Base-by-base conservation (phyloP, 2,329 filamentous ascomycete genomes). In the Penicillium sumatraense region DNA sequence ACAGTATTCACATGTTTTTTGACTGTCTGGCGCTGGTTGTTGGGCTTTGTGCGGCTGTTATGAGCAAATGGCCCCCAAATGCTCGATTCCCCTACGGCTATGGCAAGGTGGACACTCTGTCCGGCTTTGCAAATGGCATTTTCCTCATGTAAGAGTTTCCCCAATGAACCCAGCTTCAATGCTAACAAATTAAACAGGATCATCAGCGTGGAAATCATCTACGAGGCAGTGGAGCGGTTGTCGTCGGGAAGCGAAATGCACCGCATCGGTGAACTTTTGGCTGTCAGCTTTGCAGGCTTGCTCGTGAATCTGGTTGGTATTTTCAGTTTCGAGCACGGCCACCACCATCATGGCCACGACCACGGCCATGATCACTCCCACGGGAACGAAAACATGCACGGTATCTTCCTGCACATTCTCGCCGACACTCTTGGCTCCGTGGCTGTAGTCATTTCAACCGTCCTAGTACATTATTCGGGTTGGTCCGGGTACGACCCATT, bases 1-100 rank as follows among this genome's bases (percentile, higher is more conserved):
- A 99, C 75, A 98, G 93, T 68, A 95, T 99, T 60, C 95, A 99
- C 76, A 99, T 99, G 95, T 93, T 99, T 68, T 98, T 99, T 67
- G 95, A 99, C 75, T 99, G 95, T 64, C 87, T 97, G 31, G 95
- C 93, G 18, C 83, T 99, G 24, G 86, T 90, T 1, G 92, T 99
- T 31, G 95, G 95, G 10, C 81, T 99, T 9, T 89, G 93, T 65
- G 95, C 95, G 24, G 89, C 93, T 1, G 92, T 99, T 5, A 91
- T 96, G 80, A 95, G 91, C 75, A 98, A 98, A 75, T 97, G 95
- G 93, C 92, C 93, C 1, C 89, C 92, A 0, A 96, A 89, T 70
- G 83, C 89, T 56, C 83, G 88, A 18, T 98, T 96, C 66, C 95
- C 95, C 0, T 98, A 97, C 69, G 95, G 95, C 0, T 95, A 96